Evolutionary conservation across 1,284 basidiomycete species (phyloP).

Genomic region (Austroboletus novae-zelandiae): DNA sequence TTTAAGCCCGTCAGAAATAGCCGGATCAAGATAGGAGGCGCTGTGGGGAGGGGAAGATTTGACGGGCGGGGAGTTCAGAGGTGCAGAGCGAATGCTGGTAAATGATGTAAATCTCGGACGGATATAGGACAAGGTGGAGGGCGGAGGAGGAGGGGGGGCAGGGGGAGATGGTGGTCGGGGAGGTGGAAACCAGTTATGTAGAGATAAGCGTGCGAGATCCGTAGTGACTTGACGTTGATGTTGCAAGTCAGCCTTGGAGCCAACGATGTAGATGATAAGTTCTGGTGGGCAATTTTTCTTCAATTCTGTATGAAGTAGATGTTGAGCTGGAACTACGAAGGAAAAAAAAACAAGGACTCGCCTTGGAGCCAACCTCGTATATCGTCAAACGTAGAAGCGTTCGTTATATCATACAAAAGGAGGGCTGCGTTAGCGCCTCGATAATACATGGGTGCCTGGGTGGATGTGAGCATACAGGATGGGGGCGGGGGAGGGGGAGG

Average conservation of each 20-base stretch:
- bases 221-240: slow-evolving; percentile 70
- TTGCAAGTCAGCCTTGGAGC: slow-evolving; percentile 82
- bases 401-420: slow-evolving; percentile 97
- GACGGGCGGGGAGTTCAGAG: slow-evolving; percentile 37
- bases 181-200: slow-evolving; percentile 83
- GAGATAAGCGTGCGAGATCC: slow-evolving; percentile 75
- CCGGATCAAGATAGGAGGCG: slow-evolving; percentile 53
- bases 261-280: slow-evolving; percentile 90
- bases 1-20: slow-evolving; percentile 40
- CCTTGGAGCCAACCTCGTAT: slow-evolving; percentile 93
- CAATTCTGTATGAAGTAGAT: slow-evolving; percentile 56
- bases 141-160: slow-evolving; percentile 53
- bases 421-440: slow-evolving; percentile 96
- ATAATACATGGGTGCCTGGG: slow-evolving; percentile 97
- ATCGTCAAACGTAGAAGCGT: slow-evolving; percentile 85
- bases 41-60: slow-evolving; percentile 47
- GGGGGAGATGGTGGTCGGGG: slow-evolving; percentile 62
- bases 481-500: slow-evolving; percentile 17
- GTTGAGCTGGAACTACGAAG: slow-evolving; percentile 2
- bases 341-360: slow-evolving; percentile 21
- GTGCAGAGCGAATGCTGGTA: slow-evolving; percentile 65
- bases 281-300: slow-evolving; percentile 84
- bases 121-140: slow-evolving; percentile 76
- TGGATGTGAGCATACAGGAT: slow-evolving; percentile 9
- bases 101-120: slow-evolving; percentile 84